Percentiles rank a stretch among this genome's conserved stretches.
These are phyloP conservation scores for Aspergillus wentii DNA, from an alignment of 495 filamentous ascomycete species.

Conservation along the genomic window DNA sequence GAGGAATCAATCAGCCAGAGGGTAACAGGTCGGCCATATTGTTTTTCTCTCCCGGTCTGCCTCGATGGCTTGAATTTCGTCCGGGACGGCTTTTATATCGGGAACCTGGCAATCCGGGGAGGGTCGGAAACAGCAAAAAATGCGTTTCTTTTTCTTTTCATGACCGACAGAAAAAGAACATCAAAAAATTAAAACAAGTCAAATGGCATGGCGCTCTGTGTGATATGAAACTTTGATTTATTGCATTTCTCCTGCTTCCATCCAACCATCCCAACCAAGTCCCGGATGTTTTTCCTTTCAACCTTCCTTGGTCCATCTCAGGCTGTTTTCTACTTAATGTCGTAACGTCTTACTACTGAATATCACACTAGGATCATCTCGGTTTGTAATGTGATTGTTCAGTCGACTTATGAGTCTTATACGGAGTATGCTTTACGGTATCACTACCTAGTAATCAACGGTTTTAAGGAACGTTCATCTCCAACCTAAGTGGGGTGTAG, in stretches of 20 bases:
- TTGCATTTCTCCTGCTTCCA: slow-evolving; percentile 10
- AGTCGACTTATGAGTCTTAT: too few species aligned
- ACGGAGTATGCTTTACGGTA: too few species aligned
- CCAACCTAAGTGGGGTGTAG: too few species aligned
- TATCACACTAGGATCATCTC: slow-evolving; percentile 1
- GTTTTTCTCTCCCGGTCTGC: slow-evolving; percentile 15
- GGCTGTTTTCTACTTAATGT: slow-evolving; percentile 6
- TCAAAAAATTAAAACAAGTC: slow-evolving; percentile 20
- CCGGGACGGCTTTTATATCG: slow-evolving; percentile 23
- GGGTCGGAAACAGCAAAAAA: slow-evolving; percentile 11
- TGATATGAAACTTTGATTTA: slow-evolving; percentile 19
- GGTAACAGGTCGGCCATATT: slow-evolving; percentile 13
- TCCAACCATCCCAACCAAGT: background rate
- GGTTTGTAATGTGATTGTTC: background rate
- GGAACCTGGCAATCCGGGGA: slow-evolving; percentile 16
- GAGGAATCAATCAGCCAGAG: slow-evolving; percentile 18
- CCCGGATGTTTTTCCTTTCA: background rate
- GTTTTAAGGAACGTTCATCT: too few species aligned
- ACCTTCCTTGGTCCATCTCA: background rate
- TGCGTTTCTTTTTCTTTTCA: slow-evolving; percentile 8
- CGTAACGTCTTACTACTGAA: slow-evolving; percentile 6
- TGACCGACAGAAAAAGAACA: slow-evolving; percentile 12
- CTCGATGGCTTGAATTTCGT: slow-evolving; percentile 19
- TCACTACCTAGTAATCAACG: too few species aligned
- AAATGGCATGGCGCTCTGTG: slow-evolving; percentile 29